These are phyloP conservation scores for Mycena leptocephala DNA, from an alignment of 768 basidiomycete species.

Conservation along the genomic window DNA sequence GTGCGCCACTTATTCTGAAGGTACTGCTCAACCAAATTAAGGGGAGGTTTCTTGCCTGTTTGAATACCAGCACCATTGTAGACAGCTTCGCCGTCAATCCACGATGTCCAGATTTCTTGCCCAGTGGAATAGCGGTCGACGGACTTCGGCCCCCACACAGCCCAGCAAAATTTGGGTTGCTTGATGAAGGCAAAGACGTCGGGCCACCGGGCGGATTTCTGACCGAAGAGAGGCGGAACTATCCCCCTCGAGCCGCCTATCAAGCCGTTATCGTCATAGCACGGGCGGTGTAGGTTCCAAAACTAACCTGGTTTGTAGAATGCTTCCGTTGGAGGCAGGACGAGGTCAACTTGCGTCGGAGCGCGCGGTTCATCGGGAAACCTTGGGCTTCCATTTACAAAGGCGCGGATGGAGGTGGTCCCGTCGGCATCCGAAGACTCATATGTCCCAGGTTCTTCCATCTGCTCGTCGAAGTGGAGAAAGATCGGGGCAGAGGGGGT, in stretches of 20 bases:
- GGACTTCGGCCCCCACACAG: constrained; percentile 43
- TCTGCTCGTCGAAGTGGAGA: not conserved
- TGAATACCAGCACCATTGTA: constrained; percentile 32
- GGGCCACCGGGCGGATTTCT: constrained; percentile 39
- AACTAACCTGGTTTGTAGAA: too few relatives aligned
- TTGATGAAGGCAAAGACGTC: constrained; percentile 41
- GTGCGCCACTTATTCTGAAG: constrained; percentile 25
- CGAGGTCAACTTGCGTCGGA: constrained; percentile 39
- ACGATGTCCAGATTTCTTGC: too few relatives aligned
- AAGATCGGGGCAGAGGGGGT: too few relatives aligned
- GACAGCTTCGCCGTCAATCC: too few relatives aligned
- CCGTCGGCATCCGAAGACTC: not conserved
- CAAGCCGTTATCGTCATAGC: not conserved
- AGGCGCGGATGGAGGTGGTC: not conserved
- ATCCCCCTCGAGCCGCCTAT: constrained; percentile 27
- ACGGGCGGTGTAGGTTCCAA: not conserved
- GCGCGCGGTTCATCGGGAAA: not conserved
- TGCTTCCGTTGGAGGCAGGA: constrained; percentile 35
- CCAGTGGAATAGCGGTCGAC: too few relatives aligned
- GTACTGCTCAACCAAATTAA: constrained; percentile 41
- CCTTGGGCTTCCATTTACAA: not conserved
- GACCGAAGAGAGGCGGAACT: constrained; percentile 42
- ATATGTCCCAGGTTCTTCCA: not conserved
- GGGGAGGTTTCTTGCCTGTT: constrained; percentile 44
- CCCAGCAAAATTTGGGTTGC: constrained; percentile 44